Conservation (phyloP, 306 rosid genomes). For the Castanea crenata region DNA sequence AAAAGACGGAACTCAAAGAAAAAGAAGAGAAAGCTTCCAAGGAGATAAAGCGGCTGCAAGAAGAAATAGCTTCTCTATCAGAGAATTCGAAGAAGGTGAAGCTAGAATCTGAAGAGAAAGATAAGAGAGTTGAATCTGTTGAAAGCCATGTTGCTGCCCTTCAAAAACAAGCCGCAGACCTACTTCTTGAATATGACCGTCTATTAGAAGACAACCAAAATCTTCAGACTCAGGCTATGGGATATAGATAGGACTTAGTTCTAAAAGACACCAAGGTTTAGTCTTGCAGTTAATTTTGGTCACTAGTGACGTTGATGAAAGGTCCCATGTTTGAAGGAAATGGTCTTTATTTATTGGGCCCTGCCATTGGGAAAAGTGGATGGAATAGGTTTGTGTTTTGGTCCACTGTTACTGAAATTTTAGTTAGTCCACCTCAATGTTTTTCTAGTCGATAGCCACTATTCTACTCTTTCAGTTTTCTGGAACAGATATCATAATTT, state of each 20-base stretch:
- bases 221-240: slow-evolving; percentile 60
- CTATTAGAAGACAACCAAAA: slow-evolving; percentile 85
- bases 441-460: too few relatives aligned
- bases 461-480: too few relatives aligned
- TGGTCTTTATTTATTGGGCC: slow-evolving; percentile 9
- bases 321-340: slow-evolving; percentile 9
- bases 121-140: slow-evolving; percentile 57
- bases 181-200: slow-evolving; percentile 75
- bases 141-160: slow-evolving; percentile 72
- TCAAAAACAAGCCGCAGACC: slow-evolving; percentile 78
- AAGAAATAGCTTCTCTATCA: slow-evolving; percentile 34
- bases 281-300: slow-evolving; percentile 20
- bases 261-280: slow-evolving; percentile 14
- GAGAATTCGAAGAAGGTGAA: slow-evolving; percentile 64
- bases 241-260: slow-evolving; percentile 29
- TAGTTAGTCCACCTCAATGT: neutral
- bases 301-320: slow-evolving; percentile 18
- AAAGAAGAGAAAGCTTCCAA: slow-evolving; percentile 56
- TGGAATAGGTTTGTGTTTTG: neutral
- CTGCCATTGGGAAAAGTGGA: slow-evolving; percentile 17
- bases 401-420: slow-evolving; percentile 4
- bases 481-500: too few relatives aligned
- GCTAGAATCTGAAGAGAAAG: slow-evolving; percentile 59
- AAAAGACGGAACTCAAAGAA: slow-evolving; percentile 44
- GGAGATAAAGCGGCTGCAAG: slow-evolving; percentile 55